Evolutionary conservation across 768 basidiomycete genomes (phyloP).

Genomic region (Pulveroboletus sp.): DNA sequence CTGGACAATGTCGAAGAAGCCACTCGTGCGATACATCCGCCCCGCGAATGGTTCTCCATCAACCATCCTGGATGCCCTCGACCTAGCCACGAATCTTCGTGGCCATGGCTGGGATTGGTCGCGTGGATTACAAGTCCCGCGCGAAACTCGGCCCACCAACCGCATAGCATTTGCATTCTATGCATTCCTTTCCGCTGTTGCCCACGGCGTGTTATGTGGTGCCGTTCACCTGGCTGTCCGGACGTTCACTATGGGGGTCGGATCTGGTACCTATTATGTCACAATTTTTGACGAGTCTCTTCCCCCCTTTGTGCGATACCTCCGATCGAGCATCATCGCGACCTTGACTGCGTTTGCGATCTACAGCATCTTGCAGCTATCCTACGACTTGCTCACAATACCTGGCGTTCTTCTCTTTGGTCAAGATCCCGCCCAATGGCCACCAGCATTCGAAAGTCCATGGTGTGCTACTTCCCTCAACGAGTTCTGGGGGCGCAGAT

Average conservation of each 20-base stretch:
- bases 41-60: not conserved
- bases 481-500: not conserved
- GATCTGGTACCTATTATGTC: conserved; percentile 15
- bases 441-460: not conserved
- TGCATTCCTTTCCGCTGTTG: conserved; percentile 34
- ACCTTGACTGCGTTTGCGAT: conserved; percentile 43
- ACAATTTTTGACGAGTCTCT: conserved; percentile 32
- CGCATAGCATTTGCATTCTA: conserved; percentile 34
- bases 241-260: conserved; percentile 38
- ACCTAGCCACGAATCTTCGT: conserved; percentile 51
- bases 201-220: conserved; percentile 42
- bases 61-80: conserved; percentile 38
- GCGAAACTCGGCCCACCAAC: conserved; percentile 42
- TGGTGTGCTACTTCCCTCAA: not conserved
- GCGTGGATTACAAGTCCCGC: conserved; percentile 21
- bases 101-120: conserved; percentile 66
- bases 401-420: not conserved
- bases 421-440: not conserved
- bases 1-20: conserved; percentile 11
- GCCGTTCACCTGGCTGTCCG: conserved; percentile 45
- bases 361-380: conserved; percentile 41
- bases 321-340: conserved; percentile 43
- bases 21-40: conserved; percentile 10
- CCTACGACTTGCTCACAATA: not conserved
- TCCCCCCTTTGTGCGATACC: conserved; percentile 23